These are phyloP conservation scores for Ophiostoma australiae DNA, from an alignment of 2,329 filamentous ascomycete species.

Conservation along the genomic window DNA sequence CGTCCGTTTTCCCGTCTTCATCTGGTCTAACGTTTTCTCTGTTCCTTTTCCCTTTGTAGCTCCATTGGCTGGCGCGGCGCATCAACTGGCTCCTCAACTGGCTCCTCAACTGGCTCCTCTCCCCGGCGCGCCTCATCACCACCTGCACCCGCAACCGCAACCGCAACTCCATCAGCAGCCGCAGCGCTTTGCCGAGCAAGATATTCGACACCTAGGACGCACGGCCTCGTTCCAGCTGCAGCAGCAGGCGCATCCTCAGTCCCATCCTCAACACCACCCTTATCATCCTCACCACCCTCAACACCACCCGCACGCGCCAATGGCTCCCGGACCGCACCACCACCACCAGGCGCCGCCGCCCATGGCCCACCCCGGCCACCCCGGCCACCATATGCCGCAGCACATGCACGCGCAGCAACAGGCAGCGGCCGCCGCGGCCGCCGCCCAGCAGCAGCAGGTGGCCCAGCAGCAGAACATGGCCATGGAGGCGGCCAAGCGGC, in stretches of 20 bases:
- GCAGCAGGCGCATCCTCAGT: neutral
- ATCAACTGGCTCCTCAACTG: neutral
- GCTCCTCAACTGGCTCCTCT: slow-evolving; percentile 12
- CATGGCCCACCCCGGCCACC: slow-evolving; percentile 20
- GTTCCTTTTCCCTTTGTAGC: neutral
- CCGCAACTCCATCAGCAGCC: slow-evolving; percentile 18
- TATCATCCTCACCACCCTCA: slow-evolving; percentile 18
- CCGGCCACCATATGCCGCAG: slow-evolving; percentile 26
- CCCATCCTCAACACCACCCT: slow-evolving; percentile 14
- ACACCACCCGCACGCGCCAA: slow-evolving; percentile 18
- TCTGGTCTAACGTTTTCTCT: neutral
- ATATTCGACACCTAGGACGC: neutral
- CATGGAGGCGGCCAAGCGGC: slow-evolving; percentile 67
- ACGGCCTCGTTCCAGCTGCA: slow-evolving; percentile 3
- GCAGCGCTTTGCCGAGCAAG: slow-evolving; percentile 14
- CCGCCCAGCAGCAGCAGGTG: slow-evolving; percentile 47
- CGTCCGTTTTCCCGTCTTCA: neutral
- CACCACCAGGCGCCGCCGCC: slow-evolving; percentile 20
- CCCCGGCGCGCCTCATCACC: slow-evolving; percentile 4
- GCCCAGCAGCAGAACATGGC: slow-evolving; percentile 50
- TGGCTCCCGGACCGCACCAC: slow-evolving; percentile 20
- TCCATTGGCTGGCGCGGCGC: slow-evolving; percentile 17
- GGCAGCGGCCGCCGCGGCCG: slow-evolving; percentile 40
- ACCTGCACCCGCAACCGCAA: slow-evolving; percentile 7
- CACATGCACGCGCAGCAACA: slow-evolving; percentile 35